Evolutionary conservation across 2,329 filamentous ascomycete genomes (phyloP).

Genomic region (Orbilia javanica): DNA sequence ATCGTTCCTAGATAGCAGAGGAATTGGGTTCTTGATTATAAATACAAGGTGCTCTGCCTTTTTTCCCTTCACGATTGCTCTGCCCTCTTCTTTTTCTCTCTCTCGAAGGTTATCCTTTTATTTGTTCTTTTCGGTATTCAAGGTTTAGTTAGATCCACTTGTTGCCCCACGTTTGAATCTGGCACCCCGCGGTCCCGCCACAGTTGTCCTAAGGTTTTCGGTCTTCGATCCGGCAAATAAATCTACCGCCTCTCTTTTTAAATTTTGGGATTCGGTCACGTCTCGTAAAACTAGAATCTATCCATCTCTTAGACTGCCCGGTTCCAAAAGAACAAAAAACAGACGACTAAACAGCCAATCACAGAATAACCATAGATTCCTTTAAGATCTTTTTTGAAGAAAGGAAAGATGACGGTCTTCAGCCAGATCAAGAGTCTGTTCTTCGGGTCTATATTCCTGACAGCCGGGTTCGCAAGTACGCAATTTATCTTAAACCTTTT

Average conservation of each 20-base stretch:
- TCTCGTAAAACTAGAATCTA: neutral
- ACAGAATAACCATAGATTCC: too few relatives aligned
- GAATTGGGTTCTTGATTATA: slow-evolving; percentile 15
- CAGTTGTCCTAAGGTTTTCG: slow-evolving; percentile 7
- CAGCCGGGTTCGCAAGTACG: slow-evolving; percentile 13
- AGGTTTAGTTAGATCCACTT: too few relatives aligned
- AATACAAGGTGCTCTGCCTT: neutral
- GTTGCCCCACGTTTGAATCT: neutral
- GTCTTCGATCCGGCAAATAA: neutral
- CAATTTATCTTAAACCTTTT: neutral
- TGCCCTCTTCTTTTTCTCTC: neutral
- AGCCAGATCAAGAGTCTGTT: slow-evolving; percentile 6
- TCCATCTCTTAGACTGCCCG: neutral
- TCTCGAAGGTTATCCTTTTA: too few relatives aligned
- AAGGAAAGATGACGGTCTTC: slow-evolving; percentile 15
- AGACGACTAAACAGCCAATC: too few relatives aligned
- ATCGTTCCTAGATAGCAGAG: too few relatives aligned
- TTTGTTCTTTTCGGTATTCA: too few relatives aligned
- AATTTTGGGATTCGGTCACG: neutral
- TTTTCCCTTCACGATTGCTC: neutral
- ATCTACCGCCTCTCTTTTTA: neutral
- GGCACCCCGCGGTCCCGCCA: slow-evolving; percentile 3
- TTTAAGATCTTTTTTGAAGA: too few relatives aligned
- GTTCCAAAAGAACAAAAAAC: neutral
- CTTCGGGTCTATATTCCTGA: neutral